phyloP scores from a whole-genome alignment of 75 land plant species.

The Adiantum capillusveneris region DNA sequence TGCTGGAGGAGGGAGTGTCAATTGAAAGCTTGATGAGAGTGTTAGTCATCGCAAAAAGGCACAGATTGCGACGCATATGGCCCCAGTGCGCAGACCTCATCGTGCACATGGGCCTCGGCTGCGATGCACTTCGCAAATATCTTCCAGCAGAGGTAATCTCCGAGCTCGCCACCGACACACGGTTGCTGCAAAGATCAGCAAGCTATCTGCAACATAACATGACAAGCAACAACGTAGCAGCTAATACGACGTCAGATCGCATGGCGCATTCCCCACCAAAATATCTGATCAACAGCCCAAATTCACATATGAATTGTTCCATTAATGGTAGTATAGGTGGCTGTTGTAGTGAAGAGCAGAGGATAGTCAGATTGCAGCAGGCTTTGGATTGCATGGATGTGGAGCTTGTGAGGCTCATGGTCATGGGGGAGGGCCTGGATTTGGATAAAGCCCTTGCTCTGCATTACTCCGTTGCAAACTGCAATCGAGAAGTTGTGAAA shows the following conservation, averaged over 20 bases:
- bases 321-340: too few species aligned
- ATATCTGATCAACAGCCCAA: too few species aligned
- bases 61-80: slow-evolving; percentile 83
- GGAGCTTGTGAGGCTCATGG: slow-evolving; percentile 95
- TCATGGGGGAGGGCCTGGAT: slow-evolving; percentile 93
- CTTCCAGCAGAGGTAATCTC: slow-evolving; percentile 68
- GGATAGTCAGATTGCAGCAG: slow-evolving; percentile 73
- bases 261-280: not conserved
- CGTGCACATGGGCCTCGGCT: slow-evolving; percentile 71
- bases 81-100: slow-evolving; percentile 74
- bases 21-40: slow-evolving; percentile 90
- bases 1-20: slow-evolving; percentile 73
- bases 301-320: too few species aligned
- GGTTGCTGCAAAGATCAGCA: too few species aligned
- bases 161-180: slow-evolving; percentile 54
- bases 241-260: not conserved
- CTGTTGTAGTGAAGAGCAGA: slow-evolving; percentile 42
- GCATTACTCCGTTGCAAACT: slow-evolving; percentile 84
- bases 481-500: slow-evolving; percentile 88
- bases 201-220: too few species aligned
- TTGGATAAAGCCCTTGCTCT: slow-evolving; percentile 83
- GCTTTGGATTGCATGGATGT: slow-evolving; percentile 93
- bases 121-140: slow-evolving; percentile 73
- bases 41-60: slow-evolving; percentile 67
- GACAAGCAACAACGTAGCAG: too few species aligned